Base-by-base conservation (phyloP, 108 stramenopile species). In the Nitzschia sp. region DNA sequence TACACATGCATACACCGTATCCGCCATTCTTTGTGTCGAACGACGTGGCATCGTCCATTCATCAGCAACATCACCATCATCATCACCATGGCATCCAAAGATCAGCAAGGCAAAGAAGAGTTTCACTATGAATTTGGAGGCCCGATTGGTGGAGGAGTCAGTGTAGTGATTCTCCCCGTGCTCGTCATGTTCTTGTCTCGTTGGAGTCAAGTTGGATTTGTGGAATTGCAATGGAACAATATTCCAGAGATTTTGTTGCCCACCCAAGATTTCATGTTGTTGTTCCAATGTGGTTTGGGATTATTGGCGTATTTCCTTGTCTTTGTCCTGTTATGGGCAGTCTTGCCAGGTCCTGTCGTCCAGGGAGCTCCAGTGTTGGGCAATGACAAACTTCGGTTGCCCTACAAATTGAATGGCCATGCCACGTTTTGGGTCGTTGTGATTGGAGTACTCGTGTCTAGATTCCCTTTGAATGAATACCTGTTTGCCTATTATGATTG, bases 331-430 rank as follows among this genome's bases (percentile, higher is more conserved):
- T 76, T 97, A 56, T 92, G 97, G 77, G 67, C 87, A 37, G 34
- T 92, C 6, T 75, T 97, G 29, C 96, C 93, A 10, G 90, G 93
- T 41, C 84, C 89, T 57, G 40, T 82, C 7, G 93, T 90, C 1
- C 63, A 88, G 15, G 96, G 96, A n/a, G 80, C 81, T 24, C 83
- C 86, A 3, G 61, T 92, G 24, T n/a, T 60, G 0, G 68, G 39
- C n/a, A 42, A 62, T 19, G 40, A 58, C 15, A 41, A 41, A 15
- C 70, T 70, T 29, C 69, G 82, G 26, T 64, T 99, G 39, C 25
- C 65, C 6, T 99, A 99, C 69, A 86, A 86, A 56, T 71, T 99
- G 72, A 98, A 93, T 69, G 98, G 97, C 8, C 97, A 98, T 70
- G 69, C 94, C 53, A 89, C 90, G 34, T 97, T 97, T 73, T 98